A percentile compares a stretch with the other conserved stretches of the same genome.
phyloP scores from a whole-genome alignment of 768 basidiomycete species.

The Suillus ampliporus region DNA sequence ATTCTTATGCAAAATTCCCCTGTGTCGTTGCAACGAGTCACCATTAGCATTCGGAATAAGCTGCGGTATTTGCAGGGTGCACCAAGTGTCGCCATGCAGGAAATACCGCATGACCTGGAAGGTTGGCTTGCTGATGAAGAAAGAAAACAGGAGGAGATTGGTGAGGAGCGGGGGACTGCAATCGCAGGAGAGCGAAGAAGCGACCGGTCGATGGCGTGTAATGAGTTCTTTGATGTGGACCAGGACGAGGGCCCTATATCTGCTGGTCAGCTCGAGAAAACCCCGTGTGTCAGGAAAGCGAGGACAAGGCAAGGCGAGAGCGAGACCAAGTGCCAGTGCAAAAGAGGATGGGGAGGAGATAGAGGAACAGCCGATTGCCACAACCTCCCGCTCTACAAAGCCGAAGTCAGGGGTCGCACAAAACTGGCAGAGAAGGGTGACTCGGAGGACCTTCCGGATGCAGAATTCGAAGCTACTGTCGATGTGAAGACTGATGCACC shows the following conservation, averaged over 20 bases:
- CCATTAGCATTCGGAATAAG: conserved; percentile 84
- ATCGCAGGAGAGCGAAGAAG: conserved; percentile 56
- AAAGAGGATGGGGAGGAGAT: conserved; percentile 44
- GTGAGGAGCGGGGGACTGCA: conserved; percentile 67
- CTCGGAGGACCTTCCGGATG: conserved; percentile 37
- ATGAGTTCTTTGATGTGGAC: conserved; percentile 79
- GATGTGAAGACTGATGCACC: conserved; percentile 39
- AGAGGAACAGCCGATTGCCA: conserved; percentile 35
- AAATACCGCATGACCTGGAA: conserved; percentile 91
- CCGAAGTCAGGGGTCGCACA: too few species aligned
- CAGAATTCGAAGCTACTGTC: conserved; percentile 34
- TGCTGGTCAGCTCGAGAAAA: conserved; percentile 20
- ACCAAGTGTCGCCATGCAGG: conserved; percentile 95
- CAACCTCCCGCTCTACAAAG: conserved; percentile 36
- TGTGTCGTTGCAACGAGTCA: too few species aligned
- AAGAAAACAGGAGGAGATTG: conserved; percentile 66
- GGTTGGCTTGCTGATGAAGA: conserved; percentile 79
- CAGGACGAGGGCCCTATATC: conserved; percentile 44
- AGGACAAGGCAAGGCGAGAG: conserved; percentile 33
- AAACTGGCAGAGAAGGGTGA: too few species aligned
- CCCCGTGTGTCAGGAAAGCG: conserved; percentile 31
- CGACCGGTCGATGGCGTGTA: conserved; percentile 59
- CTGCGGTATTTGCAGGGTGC: conserved; percentile 93
- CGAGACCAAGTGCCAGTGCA: conserved; percentile 37
- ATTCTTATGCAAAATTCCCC: too few species aligned